These are phyloP conservation scores for Viola odorata DNA, from an alignment of 345 rosid genomes.

Conservation along the genomic window DNA sequence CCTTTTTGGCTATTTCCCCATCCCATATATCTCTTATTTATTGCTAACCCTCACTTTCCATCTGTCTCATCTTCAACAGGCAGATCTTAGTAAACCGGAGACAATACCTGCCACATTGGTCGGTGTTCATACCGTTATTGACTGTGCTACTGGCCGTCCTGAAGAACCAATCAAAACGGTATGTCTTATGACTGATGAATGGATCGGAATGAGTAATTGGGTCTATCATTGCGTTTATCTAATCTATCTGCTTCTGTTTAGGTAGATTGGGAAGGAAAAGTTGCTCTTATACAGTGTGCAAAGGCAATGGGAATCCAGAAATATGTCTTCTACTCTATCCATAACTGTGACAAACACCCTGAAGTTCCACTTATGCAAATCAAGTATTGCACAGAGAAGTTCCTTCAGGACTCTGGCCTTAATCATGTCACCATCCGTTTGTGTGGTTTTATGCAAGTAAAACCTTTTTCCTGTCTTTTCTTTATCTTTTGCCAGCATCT, in stretches of 20 bases:
- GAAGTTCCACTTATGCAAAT: slow-evolving; percentile 98
- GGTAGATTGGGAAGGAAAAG: slow-evolving; percentile 99
- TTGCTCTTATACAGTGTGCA: slow-evolving; percentile 93
- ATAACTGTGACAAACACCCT: slow-evolving; percentile 96
- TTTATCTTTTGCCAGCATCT: too few relatives aligned
- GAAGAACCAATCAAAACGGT: slow-evolving; percentile 96
- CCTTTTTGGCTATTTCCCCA: background rate
- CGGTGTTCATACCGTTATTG: slow-evolving; percentile 84
- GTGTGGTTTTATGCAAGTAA: slow-evolving; percentile 98
- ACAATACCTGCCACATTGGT: slow-evolving; percentile 86
- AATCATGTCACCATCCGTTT: slow-evolving; percentile 59
- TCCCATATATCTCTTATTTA: too few relatives aligned
- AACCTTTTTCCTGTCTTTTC: background rate
- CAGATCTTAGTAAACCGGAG: slow-evolving; percentile 92
- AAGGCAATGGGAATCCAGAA: slow-evolving; percentile 99
- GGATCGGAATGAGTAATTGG: background rate
- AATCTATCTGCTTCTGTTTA: slow-evolving; percentile 42
- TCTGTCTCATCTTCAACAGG: slow-evolving; percentile 40
- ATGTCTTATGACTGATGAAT: background rate
- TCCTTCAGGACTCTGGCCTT: slow-evolving; percentile 72
- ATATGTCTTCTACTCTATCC: slow-evolving; percentile 80
- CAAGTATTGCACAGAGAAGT: slow-evolving; percentile 90
- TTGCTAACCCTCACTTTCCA: background rate
- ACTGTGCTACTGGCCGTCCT: slow-evolving; percentile 98
- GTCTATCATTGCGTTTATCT: background rate